Evolutionary conservation across 305 asterid species (phyloP).

Genomic region (Solanum hybrid): DNA sequence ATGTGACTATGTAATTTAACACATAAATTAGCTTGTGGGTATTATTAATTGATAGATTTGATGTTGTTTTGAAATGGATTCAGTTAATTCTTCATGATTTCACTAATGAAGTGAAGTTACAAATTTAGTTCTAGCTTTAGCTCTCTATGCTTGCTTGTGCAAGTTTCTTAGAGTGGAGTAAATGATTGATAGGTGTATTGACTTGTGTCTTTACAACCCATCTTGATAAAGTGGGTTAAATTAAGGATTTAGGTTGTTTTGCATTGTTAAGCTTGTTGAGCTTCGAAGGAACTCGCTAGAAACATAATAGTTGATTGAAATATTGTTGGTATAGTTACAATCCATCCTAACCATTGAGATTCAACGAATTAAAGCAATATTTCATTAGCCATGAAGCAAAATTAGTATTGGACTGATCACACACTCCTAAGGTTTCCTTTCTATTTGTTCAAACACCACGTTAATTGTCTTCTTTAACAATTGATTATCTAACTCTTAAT

Average conservation of each 20-base stretch:
- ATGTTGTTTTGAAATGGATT: not conserved
- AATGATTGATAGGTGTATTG: not conserved
- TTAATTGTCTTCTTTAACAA: not conserved
- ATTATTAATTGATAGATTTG: not conserved
- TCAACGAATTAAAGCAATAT: not conserved
- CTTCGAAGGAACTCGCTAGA: not conserved
- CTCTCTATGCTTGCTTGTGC: not conserved
- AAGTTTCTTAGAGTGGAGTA: not conserved
- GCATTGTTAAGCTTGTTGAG: not conserved
- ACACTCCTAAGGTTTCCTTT: not conserved
- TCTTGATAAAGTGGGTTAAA: not conserved
- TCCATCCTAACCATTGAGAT: not conserved
- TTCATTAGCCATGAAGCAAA: not conserved
- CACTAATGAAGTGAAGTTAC: not conserved
- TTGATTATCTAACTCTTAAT: no score
- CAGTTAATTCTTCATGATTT: not conserved
- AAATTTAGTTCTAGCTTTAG: not conserved
- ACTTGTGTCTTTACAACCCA: not conserved
- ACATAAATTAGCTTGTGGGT: not conserved
- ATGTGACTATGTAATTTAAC: not conserved
- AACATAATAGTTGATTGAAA: not conserved
- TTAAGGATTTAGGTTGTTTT: no score
- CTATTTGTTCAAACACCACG: not conserved
- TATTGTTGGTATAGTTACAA: not conserved
- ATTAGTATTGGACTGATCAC: not conserved